Base-by-base conservation (phyloP, 306 rosid species). In the Glycyrrhiza uralensis region DNA sequence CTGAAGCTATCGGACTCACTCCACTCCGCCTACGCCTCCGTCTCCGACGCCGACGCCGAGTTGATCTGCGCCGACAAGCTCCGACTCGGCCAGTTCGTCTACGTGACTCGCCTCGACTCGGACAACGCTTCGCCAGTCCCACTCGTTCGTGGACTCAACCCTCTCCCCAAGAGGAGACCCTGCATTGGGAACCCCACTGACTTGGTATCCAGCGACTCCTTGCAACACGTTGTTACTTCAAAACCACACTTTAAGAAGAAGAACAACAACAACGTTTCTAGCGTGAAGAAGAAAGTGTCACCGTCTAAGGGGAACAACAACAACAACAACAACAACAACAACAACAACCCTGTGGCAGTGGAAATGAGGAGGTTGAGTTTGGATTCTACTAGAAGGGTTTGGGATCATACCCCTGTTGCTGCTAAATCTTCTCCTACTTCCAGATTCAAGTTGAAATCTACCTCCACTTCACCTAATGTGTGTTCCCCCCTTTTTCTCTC, bases 31-130 rank as follows among this genome's bases (percentile, higher is more conserved):
- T 90, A 81, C 66, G 96, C 76, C 18, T 65, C 90, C 4, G 60
- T 90, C 15, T 59, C 92, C 15, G 85, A 84, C 44, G 56, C 57
- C 17, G 94, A 84, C 42, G 47, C 87, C 45, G 94, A 84, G 10
- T 66, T 90, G 81, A 78, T 90, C 24, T 79, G 76, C 70, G 39
- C 77, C 55, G 88, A 83, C 7, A 83, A 83, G 79, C 61, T 90
- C 65, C 92, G 79, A 15, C 80, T 88, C 50, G 96, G 96, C 29
- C 94, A 90, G 80, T 85, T 88, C 78, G 88, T 90, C 10, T 87
- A 88, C 49, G 87, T 83, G 5, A 71, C 92, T 11, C 85, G 86
- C 28, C 84, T 90, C 4, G 90, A 86, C 65, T 32, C 69, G 0
- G 88, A 79, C 52, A 24, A 63, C 0, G 20, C 35, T 2, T 84